These are phyloP conservation scores for Spizellomyces punctatus DNA, from an alignment of 192 early-diverging fungal genomes.

Conservation along the genomic window DNA sequence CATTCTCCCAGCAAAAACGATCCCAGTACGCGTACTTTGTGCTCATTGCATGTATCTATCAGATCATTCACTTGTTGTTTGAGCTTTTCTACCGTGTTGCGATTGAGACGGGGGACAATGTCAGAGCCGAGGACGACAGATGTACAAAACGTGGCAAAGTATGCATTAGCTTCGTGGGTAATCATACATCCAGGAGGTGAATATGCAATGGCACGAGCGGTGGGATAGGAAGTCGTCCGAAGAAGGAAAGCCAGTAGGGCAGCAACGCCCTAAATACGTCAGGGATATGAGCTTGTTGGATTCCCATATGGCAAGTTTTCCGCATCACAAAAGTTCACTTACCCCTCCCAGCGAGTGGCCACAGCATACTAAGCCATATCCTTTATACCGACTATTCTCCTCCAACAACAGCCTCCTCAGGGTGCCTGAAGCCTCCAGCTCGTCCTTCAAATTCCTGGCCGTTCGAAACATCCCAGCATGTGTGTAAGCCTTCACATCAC, in stretches of 20 bases:
- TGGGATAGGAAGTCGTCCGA: constrained; percentile 3
- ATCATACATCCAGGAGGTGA: constrained; percentile 51
- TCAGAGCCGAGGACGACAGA: constrained; percentile 51
- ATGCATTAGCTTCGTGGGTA: constrained; percentile 30
- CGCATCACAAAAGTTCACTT: neutral
- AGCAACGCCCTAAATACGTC: constrained; percentile 37
- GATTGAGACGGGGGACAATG: constrained; percentile 44
- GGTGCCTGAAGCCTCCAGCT: constrained; percentile 31
- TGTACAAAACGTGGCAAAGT: constrained; percentile 47
- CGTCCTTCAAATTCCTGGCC: constrained; percentile 38
- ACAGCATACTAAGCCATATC: constrained; percentile 36
- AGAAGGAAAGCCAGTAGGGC: constrained; percentile 46
- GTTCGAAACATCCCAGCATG: constrained; percentile 41
- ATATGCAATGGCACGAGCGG: constrained; percentile 41
- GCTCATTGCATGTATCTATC: constrained; percentile 30
- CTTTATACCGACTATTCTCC: constrained; percentile 24
- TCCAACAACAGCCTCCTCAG: constrained; percentile 31
- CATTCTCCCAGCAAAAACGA: constrained; percentile 15
- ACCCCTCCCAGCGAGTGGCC: constrained; percentile 56
- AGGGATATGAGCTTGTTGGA: neutral
- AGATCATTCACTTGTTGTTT: constrained; percentile 34
- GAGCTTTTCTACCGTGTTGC: constrained; percentile 42
- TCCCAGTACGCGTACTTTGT: constrained; percentile 46
- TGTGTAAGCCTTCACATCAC: constrained; percentile 20
- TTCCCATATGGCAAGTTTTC: neutral